Percentiles rank a stretch among this genome's conserved stretches.
Conservation (phyloP, 805 yeast genomes). For the Lachancea quebecensis region DNA sequence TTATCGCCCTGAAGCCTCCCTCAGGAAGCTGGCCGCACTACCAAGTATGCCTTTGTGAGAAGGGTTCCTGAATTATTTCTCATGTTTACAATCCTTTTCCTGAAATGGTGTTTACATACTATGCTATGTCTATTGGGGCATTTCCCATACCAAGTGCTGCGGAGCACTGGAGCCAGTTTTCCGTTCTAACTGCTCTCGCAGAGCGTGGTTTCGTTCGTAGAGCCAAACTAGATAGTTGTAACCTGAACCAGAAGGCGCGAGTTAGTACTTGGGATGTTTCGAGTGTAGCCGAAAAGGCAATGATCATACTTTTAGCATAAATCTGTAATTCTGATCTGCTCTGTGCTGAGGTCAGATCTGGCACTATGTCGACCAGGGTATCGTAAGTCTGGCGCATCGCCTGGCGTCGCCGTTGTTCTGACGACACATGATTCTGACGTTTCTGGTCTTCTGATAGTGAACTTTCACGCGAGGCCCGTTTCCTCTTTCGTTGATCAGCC, state of each 20-base stretch:
- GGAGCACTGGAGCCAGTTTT: background rate
- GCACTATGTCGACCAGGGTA: conserved; percentile 65
- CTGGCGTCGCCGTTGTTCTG: conserved; percentile 81
- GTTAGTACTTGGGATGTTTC: background rate
- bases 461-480: conserved; percentile 12
- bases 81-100: no score
- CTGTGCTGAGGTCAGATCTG: conserved; percentile 60
- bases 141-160: background rate
- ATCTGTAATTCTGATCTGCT: conserved; percentile 76
- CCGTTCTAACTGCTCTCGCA: conserved; percentile 35
- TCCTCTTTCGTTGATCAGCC: conserved; percentile 7
- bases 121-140: background rate
- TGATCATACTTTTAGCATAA: conserved; percentile 48
- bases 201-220: conserved; percentile 41
- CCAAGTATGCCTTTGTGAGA: no score
- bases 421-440: conserved; percentile 62
- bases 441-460: conserved; percentile 32
- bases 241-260: conserved; percentile 2
- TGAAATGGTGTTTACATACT: no score
- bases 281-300: background rate
- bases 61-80: no score
- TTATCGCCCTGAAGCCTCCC: no score
- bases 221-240: conserved; percentile 44
- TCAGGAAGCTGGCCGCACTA: no score
- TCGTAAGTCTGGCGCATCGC: conserved; percentile 81